A percentile compares a stretch with the other conserved stretches of the same genome.
These are phyloP conservation scores for Amanita fuliginea DNA, from an alignment of 768 basidiomycete genomes.

Conservation along the genomic window DNA sequence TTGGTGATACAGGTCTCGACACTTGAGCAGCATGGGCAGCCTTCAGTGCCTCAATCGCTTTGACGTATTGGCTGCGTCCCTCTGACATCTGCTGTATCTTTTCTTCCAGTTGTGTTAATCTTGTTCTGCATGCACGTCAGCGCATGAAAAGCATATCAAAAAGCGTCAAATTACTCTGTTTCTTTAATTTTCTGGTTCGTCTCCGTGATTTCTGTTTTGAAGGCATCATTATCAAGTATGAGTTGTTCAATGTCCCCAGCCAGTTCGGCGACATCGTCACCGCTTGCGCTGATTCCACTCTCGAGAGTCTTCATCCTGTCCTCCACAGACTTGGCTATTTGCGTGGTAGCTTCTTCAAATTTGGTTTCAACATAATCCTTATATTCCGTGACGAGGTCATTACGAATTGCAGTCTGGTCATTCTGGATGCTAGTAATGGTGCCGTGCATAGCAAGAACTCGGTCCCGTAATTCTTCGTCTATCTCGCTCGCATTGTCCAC, in stretches of 20 bases:
- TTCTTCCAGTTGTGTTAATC: constrained; percentile 4
- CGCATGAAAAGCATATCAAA: neutral
- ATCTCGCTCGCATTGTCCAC: constrained; percentile 8
- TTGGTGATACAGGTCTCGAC: constrained; percentile 10
- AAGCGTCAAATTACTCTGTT: neutral
- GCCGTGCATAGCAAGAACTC: neutral
- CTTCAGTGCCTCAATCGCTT: constrained; percentile 15
- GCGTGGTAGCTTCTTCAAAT: constrained; percentile 9
- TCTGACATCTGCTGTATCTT: constrained; percentile 11
- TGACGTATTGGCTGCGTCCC: constrained; percentile 9
- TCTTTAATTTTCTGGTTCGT: neutral
- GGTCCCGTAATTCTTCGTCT: constrained; percentile 11
- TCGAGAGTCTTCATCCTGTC: constrained; percentile 8
- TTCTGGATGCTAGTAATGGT: constrained; percentile 13
- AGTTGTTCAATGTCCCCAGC: constrained; percentile 10
- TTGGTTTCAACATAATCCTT: constrained; percentile 12
- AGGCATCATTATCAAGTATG: neutral
- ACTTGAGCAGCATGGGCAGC: constrained; percentile 14
- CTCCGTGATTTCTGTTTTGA: neutral
- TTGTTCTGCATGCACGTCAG: neutral
- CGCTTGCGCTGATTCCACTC: constrained; percentile 11
- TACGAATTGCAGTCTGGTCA: constrained; percentile 11
- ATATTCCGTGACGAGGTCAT: constrained; percentile 12
- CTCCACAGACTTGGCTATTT: neutral
- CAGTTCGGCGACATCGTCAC: constrained; percentile 12